Evolutionary conservation across 2,329 filamentous ascomycete genomes (phyloP).

Genomic region (Fusarium bactridioides): DNA sequence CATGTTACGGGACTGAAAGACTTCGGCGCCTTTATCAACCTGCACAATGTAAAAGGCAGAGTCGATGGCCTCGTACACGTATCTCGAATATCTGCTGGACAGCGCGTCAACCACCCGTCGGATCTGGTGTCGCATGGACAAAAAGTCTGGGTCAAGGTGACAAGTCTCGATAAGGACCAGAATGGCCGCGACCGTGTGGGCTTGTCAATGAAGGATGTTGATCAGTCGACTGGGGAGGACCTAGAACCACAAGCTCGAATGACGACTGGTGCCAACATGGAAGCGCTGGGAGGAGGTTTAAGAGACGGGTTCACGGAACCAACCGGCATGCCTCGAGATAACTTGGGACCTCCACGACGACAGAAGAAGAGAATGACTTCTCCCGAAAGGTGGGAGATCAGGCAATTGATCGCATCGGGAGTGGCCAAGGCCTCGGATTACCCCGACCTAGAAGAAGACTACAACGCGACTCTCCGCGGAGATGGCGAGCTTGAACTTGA

Average conservation of each 20-base stretch:
- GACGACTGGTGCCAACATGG: conserved; percentile 89
- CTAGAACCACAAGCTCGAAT: conserved; percentile 79
- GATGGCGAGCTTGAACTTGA: conserved; percentile 91
- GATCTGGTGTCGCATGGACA: conserved; percentile 85
- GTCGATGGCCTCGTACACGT: conserved; percentile 94
- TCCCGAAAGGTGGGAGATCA: conserved; percentile 96
- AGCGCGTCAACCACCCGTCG: conserved; percentile 88
- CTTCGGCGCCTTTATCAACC: conserved; percentile 93
- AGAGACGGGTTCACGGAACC: conserved; percentile 65
- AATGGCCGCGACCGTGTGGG: conserved; percentile 73
- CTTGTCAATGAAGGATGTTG: conserved; percentile 96
- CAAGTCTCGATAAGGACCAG: conserved; percentile 71
- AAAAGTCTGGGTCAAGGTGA: conserved; percentile 89
- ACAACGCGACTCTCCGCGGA: conserved; percentile 84
- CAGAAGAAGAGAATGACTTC: conserved; percentile 95
- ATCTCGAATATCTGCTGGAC: conserved; percentile 84
- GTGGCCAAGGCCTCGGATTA: conserved; percentile 93
- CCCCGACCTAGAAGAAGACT: conserved; percentile 93
- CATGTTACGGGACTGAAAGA: conserved; percentile 92
- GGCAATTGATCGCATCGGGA: conserved; percentile 94
- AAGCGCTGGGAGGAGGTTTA: conserved; percentile 74
- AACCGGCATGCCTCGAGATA: conserved; percentile 49
- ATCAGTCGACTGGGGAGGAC: conserved; percentile 87
- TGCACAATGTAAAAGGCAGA: conserved; percentile 86
- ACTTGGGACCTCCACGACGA: conserved; percentile 55